Conservation (phyloP, 1,284 basidiomycete genomes). For the Irpex rosettiformis region DNA sequence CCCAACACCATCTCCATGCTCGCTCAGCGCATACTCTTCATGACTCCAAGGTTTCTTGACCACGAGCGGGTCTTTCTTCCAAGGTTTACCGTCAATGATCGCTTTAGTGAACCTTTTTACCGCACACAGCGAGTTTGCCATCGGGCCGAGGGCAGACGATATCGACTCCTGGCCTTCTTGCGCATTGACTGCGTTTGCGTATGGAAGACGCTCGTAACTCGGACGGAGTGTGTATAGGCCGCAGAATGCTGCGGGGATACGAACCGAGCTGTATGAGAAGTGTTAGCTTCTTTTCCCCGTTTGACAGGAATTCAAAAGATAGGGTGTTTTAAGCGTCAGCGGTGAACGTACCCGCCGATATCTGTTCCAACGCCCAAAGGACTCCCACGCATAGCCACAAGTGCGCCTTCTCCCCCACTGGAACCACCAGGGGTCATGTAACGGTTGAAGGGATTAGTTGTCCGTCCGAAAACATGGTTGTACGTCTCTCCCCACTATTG, state of each 20-base stretch:
- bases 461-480: slow-evolving; percentile 59
- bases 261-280: slow-evolving; percentile 35
- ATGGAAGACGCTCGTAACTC: slow-evolving; percentile 52
- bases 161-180: slow-evolving; percentile 52
- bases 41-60: slow-evolving; percentile 47
- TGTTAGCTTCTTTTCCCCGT: neutral
- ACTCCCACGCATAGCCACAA: slow-evolving; percentile 73
- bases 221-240: slow-evolving; percentile 54
- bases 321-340: no score
- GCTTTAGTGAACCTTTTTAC: slow-evolving; percentile 47
- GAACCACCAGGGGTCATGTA: slow-evolving; percentile 74
- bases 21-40: slow-evolving; percentile 36
- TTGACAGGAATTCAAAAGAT: neutral
- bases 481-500: slow-evolving; percentile 38
- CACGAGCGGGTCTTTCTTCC: slow-evolving; percentile 48
- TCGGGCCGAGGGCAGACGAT: slow-evolving; percentile 52
- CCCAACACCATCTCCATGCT: slow-evolving; percentile 42
- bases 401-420: slow-evolving; percentile 76
- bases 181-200: slow-evolving; percentile 41
- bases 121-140: slow-evolving; percentile 42
- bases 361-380: slow-evolving; percentile 80
- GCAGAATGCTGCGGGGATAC: slow-evolving; percentile 50
- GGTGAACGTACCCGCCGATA: slow-evolving; percentile 60
- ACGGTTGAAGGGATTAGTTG: slow-evolving; percentile 69
- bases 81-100: slow-evolving; percentile 43